Evolutionary conservation across 305 asterid species (phyloP).

Genomic region (Fraxinus baroniana): DNA sequence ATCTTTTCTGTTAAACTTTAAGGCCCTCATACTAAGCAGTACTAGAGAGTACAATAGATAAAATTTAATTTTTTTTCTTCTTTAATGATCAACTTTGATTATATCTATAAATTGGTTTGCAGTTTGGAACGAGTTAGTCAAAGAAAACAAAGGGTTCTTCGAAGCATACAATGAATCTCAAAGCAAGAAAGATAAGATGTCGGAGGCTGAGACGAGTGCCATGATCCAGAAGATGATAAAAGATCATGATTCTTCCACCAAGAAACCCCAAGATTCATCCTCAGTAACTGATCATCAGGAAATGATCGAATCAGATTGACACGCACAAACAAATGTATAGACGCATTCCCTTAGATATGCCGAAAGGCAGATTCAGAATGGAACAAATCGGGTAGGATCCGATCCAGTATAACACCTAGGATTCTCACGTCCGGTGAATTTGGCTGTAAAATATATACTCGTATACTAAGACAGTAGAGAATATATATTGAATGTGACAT

Average conservation of each 20-base stretch:
- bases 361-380: neutral
- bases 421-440: neutral
- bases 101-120: conserved; percentile 11
- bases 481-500: neutral
- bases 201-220: conserved; percentile 36
- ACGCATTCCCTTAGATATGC: neutral
- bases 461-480: neutral
- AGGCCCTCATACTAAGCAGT: neutral
- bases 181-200: conserved; percentile 32
- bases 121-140: conserved; percentile 52
- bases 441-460: neutral
- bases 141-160: conserved; percentile 45
- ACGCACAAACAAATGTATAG: neutral
- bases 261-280: neutral
- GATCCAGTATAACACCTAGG: neutral
- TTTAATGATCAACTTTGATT: neutral
- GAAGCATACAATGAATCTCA: conserved; percentile 36
- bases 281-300: neutral
- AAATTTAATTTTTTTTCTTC: neutral
- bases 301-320: neutral
- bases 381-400: neutral
- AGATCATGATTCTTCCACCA: conserved; percentile 18
- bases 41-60: neutral
- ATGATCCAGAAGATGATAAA: conserved; percentile 38
- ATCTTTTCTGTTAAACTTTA: neutral